phyloP scores from a whole-genome alignment of 768 basidiomycete genomes.

The Erythrobasidium yunnanense region DNA sequence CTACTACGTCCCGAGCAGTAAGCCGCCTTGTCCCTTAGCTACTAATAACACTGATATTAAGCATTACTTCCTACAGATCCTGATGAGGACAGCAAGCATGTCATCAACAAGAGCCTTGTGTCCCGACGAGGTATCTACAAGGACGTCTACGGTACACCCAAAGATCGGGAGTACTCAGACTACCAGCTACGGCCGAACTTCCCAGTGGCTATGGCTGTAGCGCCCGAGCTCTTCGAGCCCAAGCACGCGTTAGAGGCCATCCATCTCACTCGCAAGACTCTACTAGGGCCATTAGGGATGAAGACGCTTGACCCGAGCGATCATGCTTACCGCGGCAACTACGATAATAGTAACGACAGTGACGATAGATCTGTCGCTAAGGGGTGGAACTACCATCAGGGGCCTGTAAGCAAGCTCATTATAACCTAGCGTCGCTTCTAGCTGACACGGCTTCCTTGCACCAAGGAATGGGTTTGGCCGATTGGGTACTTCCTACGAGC shows the following conservation, averaged over 20 bases:
- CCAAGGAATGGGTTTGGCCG: constrained; percentile 36
- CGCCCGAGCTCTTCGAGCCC: constrained; percentile 82
- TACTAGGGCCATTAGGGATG: constrained; percentile 88
- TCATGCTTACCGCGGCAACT: constrained; percentile 59
- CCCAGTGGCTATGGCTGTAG: constrained; percentile 90
- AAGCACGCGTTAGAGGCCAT: constrained; percentile 68
- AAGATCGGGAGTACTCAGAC: constrained; percentile 85
- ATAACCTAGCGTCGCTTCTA: constrained; percentile 5
- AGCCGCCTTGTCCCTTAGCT: constrained; percentile 47
- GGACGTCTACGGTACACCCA: constrained; percentile 84
- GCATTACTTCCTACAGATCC: too few species aligned
- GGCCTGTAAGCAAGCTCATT: constrained; percentile 19
- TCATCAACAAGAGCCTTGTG: constrained; percentile 57
- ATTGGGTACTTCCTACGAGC: constrained; percentile 84
- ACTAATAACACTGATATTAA: neutral
- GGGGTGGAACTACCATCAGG: constrained; percentile 75
- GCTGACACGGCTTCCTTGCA: constrained; percentile 5
- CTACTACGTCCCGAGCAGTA: constrained; percentile 65
- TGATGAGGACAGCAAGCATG: constrained; percentile 58
- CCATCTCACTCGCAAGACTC: constrained; percentile 62
- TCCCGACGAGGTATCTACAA: constrained; percentile 95
- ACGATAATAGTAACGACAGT: constrained; percentile 89
- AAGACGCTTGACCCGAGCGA: constrained; percentile 85
- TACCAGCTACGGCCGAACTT: constrained; percentile 53
- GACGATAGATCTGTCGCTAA: constrained; percentile 74